Evolutionary conservation across 2,329 filamentous ascomycete genomes (phyloP), one percentile per base, ranked within the genome.

Genomic region (Pestalotiopsis sp.): DNA sequence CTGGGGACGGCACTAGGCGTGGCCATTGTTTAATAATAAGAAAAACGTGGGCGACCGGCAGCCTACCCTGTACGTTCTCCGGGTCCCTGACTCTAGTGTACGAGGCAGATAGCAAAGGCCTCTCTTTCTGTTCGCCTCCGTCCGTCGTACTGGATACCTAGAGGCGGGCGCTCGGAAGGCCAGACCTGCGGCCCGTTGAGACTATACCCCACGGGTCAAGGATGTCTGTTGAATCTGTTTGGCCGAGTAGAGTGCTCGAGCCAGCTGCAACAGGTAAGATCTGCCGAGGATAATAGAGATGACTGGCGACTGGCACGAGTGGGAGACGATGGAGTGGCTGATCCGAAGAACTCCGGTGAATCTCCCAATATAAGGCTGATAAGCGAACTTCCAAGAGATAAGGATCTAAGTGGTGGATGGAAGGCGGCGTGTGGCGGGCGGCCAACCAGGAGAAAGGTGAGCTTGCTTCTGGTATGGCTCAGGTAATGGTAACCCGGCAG

Each of bases 1-100:
- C 89, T 83, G 72, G 85, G 83, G 78, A 90, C 82, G 75, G 84
- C 80, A 75, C 80, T 83, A 73, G 86, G 82, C 74, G 83, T 85
- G 74, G 87, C 85, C 85, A 89, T 89, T 36, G 80, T 77, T 76
- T 72, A 60, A 65, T 59, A 59, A 52, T 36, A 36, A 52, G 17
- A 45, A 58, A 62, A 64, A 60, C 52, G 65, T 60, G 65, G 52
- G 64, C 41, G 64, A 45, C 41, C 20, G 45, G 52, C 63, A 36
- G 63, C 36, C 52, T 66, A 58, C 64, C 64, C 41, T 56, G 41
- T 56, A 23, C n/a, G 57, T 20, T 52, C 45, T 17, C 7, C 45
- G 45, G 41, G 49, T 56, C 64, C 62, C 64, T 58, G 52, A 23
- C 7, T 66, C 9, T 14, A 20, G 20, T 11, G 31, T 20, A 23